phyloP scores from a whole-genome alignment of 2,329 filamentous ascomycete species.

The Immersiporthe knoxdaviesiana region DNA sequence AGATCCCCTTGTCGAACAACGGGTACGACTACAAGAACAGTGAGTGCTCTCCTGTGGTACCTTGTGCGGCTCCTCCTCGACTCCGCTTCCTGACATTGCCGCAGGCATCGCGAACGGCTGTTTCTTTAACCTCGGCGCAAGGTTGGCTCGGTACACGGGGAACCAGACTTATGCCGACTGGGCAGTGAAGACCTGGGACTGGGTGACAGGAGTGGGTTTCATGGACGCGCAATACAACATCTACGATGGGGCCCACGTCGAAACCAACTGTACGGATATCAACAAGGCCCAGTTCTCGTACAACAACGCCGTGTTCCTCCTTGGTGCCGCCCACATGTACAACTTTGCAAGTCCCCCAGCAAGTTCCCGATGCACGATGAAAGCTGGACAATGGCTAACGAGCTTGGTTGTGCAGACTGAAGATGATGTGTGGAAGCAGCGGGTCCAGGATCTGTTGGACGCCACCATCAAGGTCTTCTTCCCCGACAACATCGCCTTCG shows the following conservation, averaged over 20 bases:
- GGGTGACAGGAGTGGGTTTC: constrained; percentile 62
- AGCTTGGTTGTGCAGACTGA: constrained; percentile 21
- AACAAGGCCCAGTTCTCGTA: constrained; percentile 60
- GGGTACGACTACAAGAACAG: constrained; percentile 73
- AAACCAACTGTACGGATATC: constrained; percentile 57
- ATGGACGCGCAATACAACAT: constrained; percentile 63
- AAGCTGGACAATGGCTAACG: constrained; percentile 3
- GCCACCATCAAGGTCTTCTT: constrained; percentile 42
- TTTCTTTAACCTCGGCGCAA: constrained; percentile 58
- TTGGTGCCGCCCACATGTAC: constrained; percentile 49
- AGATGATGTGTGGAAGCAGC: constrained; percentile 26
- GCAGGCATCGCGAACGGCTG: constrained; percentile 51
- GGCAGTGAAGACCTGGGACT: constrained; percentile 75
- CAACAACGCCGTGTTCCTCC: constrained; percentile 85
- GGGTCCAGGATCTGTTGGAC: constrained; percentile 25
- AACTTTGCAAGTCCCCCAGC: constrained; percentile 39
- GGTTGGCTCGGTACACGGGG: constrained; percentile 71
- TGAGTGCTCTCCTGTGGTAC: constrained; percentile 6
- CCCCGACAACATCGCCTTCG: constrained; percentile 28
- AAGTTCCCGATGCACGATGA: not conserved
- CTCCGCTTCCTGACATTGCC: not conserved
- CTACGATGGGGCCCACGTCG: constrained; percentile 63
- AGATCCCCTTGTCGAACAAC: constrained; percentile 81
- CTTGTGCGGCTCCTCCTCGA: not conserved
- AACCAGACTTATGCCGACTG: constrained; percentile 78